Evolutionary conservation across 2,329 filamentous ascomycete genomes (phyloP).

Genomic region (Fusarium sp.): DNA sequence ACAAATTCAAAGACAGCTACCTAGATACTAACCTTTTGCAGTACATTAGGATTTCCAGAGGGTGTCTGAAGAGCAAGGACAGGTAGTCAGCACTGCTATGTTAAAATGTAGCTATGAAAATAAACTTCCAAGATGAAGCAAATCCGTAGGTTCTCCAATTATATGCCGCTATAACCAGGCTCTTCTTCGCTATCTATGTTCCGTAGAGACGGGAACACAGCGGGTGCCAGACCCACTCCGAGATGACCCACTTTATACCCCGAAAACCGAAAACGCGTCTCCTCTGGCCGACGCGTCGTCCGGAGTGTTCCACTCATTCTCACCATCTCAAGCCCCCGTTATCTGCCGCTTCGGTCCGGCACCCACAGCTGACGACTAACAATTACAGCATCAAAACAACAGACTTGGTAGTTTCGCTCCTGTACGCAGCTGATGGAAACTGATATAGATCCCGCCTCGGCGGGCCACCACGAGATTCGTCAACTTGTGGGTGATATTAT

Average conservation of each 20-base stretch:
- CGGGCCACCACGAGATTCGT: constrained; percentile 50
- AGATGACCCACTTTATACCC: constrained; percentile 19
- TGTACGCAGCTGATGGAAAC: constrained; percentile 21
- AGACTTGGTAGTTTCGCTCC: neutral
- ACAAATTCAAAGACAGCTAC: neutral
- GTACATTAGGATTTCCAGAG: neutral
- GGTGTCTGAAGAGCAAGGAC: neutral
- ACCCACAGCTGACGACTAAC: neutral
- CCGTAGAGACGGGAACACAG: neutral
- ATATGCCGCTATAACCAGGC: neutral
- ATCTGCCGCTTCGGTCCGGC: constrained; percentile 28
- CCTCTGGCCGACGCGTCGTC: constrained; percentile 36
- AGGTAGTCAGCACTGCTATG: neutral
- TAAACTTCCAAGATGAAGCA: too few relatives aligned
- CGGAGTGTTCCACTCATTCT: constrained; percentile 35
- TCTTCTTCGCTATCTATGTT: neutral
- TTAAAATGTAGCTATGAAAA: too few relatives aligned
- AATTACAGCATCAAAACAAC: too few relatives aligned
- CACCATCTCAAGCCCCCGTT: constrained; percentile 12
- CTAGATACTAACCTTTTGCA: neutral
- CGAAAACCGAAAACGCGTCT: constrained; percentile 37
- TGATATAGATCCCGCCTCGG: constrained; percentile 41
- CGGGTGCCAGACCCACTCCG: constrained; percentile 21
- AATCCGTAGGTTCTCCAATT: neutral
- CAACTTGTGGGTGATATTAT: constrained; percentile 54